Percentiles rank a stretch among this genome's conserved stretches.
These are phyloP conservation scores for Kappamyces sp. DNA, from an alignment of 192 early-diverging fungal species.

Conservation along the genomic window DNA sequence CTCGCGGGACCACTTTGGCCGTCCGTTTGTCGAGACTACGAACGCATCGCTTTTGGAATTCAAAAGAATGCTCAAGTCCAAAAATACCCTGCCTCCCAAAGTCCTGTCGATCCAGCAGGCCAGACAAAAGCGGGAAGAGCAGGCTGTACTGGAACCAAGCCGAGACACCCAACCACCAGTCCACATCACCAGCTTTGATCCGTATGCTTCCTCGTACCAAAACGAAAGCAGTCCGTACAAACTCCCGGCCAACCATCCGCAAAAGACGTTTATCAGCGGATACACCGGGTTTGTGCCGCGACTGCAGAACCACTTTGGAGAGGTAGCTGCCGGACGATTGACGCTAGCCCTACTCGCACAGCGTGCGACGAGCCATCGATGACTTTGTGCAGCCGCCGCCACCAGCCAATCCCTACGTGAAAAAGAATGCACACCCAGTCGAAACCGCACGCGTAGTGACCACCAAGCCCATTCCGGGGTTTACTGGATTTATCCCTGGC, in stretches of 20 bases:
- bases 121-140: constrained; percentile 17
- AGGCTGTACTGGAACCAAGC: background rate
- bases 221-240: constrained; percentile 50
- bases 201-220: constrained; percentile 23
- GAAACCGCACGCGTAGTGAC: constrained; percentile 20
- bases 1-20: constrained; percentile 52
- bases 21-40: constrained; percentile 51
- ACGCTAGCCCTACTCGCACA: constrained; percentile 43
- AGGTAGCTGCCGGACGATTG: constrained; percentile 29
- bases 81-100: constrained; percentile 38
- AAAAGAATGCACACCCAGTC: constrained; percentile 6
- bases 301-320: constrained; percentile 56
- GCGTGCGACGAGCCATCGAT: constrained; percentile 47
- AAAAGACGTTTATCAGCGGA: constrained; percentile 52
- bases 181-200: background rate
- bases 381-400: constrained; percentile 37
- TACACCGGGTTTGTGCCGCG: constrained; percentile 57
- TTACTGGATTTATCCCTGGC: constrained; percentile 53
- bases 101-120: constrained; percentile 35
- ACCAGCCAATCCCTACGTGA: constrained; percentile 24
- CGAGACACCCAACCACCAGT: background rate
- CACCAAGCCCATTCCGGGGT: constrained; percentile 46
- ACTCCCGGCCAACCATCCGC: constrained; percentile 40
- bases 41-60: constrained; percentile 44
- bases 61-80: constrained; percentile 40